Conservation (phyloP, 2,329 filamentous ascomycete species). For the Triangularia setosa region DNA sequence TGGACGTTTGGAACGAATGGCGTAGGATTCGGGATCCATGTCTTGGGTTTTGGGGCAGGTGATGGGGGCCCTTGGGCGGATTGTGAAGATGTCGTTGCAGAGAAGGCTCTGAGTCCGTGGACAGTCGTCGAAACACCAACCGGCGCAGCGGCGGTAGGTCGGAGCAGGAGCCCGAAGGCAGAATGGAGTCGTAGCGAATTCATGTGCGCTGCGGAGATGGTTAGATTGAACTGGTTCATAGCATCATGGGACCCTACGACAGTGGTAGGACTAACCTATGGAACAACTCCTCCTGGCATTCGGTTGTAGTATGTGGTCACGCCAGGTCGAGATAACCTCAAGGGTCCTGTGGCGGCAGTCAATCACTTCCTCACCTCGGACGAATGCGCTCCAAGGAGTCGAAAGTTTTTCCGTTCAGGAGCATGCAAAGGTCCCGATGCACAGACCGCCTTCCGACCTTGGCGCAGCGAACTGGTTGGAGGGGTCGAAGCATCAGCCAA, state of each 20-base stretch:
- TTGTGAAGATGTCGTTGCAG: slow-evolving; percentile 33
- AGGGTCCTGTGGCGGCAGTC: slow-evolving; percentile 11
- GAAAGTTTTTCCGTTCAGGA: slow-evolving; percentile 22
- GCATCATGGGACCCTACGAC: neutral
- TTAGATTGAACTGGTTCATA: slow-evolving; percentile 9
- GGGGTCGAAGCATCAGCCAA: neutral
- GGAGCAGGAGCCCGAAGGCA: slow-evolving; percentile 28
- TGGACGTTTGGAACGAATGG: slow-evolving; percentile 80
- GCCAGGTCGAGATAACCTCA: slow-evolving; percentile 17
- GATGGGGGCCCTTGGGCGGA: slow-evolving; percentile 41
- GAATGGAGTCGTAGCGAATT: slow-evolving; percentile 30
- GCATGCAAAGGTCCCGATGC: slow-evolving; percentile 4
- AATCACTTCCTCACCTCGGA: slow-evolving; percentile 6
- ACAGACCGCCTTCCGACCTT: slow-evolving; percentile 8
- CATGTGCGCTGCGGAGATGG: slow-evolving; percentile 24
- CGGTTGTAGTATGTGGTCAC: slow-evolving; percentile 12
- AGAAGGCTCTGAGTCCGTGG: slow-evolving; percentile 25
- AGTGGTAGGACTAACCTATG: slow-evolving; percentile 17
- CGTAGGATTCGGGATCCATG: slow-evolving; percentile 62
- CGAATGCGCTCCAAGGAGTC: slow-evolving; percentile 4
- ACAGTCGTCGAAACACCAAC: slow-evolving; percentile 19
- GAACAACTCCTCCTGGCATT: slow-evolving; percentile 6
- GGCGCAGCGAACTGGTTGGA: slow-evolving; percentile 9
- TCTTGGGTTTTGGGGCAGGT: slow-evolving; percentile 25
- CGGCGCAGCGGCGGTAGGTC: slow-evolving; percentile 30